Evolutionary conservation across 129 eudicot species (phyloP), one percentile per base, ranked within the genome.

Genomic region (sunflower (Helianthus annuus)): DNA sequence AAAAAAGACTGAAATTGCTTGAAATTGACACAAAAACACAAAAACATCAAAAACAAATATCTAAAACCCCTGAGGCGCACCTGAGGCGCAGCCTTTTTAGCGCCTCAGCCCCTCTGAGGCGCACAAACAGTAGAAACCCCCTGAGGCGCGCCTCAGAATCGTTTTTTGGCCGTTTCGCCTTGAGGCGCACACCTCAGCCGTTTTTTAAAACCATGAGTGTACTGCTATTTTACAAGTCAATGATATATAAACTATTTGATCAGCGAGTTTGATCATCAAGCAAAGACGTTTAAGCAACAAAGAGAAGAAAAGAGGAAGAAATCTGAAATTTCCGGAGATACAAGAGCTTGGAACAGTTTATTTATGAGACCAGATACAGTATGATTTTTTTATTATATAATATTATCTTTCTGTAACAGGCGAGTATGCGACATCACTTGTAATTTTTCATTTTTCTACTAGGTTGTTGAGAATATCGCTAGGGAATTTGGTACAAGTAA

Each of bases 281-380:
- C 86, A 38, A 86, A 81, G 76, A 88, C 91, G 14, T 83, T 95
- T 58, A 95, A 95, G 89, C 86, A 84, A 64, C 65, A 84, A 68
- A 88, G 88, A 70, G 79, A 71, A 71, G 94, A 83, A 42, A 91
- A 90, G 66, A 88, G 84, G 83, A 95, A 91, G 88, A 77, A 85
- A 73, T 81, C 91, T 71, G 99, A 95, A 81, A 86, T 88, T 63
- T 54, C 84, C 68, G 99, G 97, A 68, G 86, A 88, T 67, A 90
- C 97, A 80, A 76, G 82, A 74, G 86, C 96, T 13, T 95, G 99
- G 99, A 88, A 90, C 71, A 88, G 84, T 80, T 86, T 90, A 84
- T 95, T 82, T 69, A 90, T 95, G 89, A 89, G 89, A 72, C 76
- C 97, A 68, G 99, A 95, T 78, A 90, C 99, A 7, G 97, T 90